phyloP scores from a whole-genome alignment of 345 rosid species.

The Corchorus olitorius region DNA sequence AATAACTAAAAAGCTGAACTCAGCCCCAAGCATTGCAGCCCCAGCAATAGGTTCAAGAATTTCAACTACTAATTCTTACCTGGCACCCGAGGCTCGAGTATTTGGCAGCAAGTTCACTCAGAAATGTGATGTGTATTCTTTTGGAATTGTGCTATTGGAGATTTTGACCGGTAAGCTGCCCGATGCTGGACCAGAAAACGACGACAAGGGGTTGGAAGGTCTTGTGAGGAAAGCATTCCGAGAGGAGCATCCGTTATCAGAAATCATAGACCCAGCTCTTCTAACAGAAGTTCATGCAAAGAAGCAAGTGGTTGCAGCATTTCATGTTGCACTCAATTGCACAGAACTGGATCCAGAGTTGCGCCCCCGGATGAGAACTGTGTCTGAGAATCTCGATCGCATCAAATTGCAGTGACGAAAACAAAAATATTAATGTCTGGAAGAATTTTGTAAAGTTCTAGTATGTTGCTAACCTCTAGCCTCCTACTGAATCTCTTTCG shows the following conservation, averaged over 20 bases:
- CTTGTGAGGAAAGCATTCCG: slow-evolving; percentile 65
- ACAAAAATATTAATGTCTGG: neutral
- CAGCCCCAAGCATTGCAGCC: slow-evolving; percentile 43
- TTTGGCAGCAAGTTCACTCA: slow-evolving; percentile 69
- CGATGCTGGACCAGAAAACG: slow-evolving; percentile 57
- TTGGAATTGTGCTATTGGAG: slow-evolving; percentile 86
- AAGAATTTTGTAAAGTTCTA: slow-evolving; percentile 25
- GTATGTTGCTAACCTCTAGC: neutral
- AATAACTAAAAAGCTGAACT: slow-evolving; percentile 46
- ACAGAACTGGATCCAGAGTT: slow-evolving; percentile 84
- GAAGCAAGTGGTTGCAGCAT: slow-evolving; percentile 66
- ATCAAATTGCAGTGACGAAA: slow-evolving; percentile 43
- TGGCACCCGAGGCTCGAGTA: slow-evolving; percentile 84
- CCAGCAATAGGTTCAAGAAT: slow-evolving; percentile 47
- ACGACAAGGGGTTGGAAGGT: slow-evolving; percentile 65
- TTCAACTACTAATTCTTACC: slow-evolving; percentile 49
- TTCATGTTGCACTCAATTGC: slow-evolving; percentile 87
- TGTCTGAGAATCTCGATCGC: slow-evolving; percentile 79
- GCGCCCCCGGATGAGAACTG: slow-evolving; percentile 87
- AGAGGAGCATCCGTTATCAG: slow-evolving; percentile 68
- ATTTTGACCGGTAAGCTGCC: slow-evolving; percentile 71
- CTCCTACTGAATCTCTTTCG: slow-evolving; percentile 5
- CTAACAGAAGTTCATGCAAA: slow-evolving; percentile 58
- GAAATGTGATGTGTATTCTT: slow-evolving; percentile 85
- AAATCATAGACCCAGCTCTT: slow-evolving; percentile 72